These are phyloP conservation scores for Kwoniella heveanensis DNA, from an alignment of 768 basidiomycete genomes.

Conservation along the genomic window DNA sequence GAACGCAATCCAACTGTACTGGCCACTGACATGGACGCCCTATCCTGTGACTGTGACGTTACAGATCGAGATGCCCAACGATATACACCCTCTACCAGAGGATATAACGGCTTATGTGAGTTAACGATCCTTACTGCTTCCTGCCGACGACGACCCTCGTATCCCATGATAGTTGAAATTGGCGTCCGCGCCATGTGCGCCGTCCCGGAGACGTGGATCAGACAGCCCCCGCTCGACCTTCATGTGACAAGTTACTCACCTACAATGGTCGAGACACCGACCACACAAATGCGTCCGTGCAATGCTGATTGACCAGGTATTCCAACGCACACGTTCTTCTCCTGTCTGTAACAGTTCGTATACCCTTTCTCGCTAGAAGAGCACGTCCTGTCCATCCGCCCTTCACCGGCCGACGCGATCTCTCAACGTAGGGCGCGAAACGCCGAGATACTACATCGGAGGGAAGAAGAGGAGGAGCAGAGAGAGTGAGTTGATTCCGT, in stretches of 20 bases:
- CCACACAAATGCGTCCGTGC: not conserved
- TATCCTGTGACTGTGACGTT: not conserved
- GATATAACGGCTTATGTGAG: conserved; percentile 84
- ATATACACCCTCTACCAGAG: conserved; percentile 92
- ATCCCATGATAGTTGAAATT: too few species aligned
- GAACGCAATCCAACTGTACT: too few species aligned
- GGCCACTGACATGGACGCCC: too few species aligned
- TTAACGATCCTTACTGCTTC: not conserved
- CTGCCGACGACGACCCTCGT: too few species aligned
- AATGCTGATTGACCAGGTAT: not conserved
- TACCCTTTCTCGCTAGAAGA: conserved; percentile 94
- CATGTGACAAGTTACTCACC: too few species aligned
- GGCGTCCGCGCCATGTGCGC: too few species aligned
- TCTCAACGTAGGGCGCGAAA: conserved; percentile 68
- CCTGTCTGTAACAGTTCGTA: conserved; percentile 68
- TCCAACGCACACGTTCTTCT: too few species aligned
- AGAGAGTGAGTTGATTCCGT: conserved; percentile 62
- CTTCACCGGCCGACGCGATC: conserved; percentile 69
- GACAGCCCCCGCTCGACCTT: too few species aligned
- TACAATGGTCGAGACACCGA: too few species aligned
- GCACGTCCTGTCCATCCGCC: conserved; percentile 75
- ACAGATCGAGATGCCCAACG: conserved; percentile 83
- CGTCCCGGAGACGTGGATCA: too few species aligned
- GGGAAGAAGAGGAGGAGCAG: conserved; percentile 76
- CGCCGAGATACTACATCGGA: conserved; percentile 68